Percentiles rank a stretch among this genome's conserved stretches.
Evolutionary conservation across 2,329 filamentous ascomycete species (phyloP).

Genomic region (Graphilbum sp.): DNA sequence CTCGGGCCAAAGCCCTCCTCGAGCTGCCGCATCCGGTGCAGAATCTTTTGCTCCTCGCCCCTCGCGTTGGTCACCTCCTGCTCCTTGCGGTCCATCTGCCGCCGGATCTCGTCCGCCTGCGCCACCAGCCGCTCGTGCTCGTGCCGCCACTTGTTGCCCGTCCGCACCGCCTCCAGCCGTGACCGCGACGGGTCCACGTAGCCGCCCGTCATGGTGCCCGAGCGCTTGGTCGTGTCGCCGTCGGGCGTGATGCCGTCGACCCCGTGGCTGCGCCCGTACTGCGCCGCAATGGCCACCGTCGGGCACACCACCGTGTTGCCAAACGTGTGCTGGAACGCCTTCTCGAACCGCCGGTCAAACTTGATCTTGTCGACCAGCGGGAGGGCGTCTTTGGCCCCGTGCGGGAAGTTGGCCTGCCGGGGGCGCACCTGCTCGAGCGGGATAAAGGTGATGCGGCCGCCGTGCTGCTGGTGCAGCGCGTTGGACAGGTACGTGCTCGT

Average conservation of each 20-base stretch:
- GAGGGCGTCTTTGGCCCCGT: conserved; percentile 63
- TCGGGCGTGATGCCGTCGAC: conserved; percentile 89
- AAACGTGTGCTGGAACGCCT: conserved; percentile 87
- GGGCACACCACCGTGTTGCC: conserved; percentile 91
- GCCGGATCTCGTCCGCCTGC: conserved; percentile 48
- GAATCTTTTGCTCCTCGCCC: conserved; percentile 66
- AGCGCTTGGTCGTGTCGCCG: conserved; percentile 87
- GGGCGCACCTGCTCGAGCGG: conserved; percentile 69
- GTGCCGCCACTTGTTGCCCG: conserved; percentile 56
- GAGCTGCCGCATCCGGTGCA: conserved; percentile 60
- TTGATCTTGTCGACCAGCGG: conserved; percentile 73
- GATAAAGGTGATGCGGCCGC: conserved; percentile 87
- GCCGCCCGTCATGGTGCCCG: conserved; percentile 87
- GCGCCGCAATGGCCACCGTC: conserved; percentile 69
- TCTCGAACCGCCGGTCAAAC: conserved; percentile 62
- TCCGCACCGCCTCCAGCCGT: conserved; percentile 68
- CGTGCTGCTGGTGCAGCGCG: conserved; percentile 59
- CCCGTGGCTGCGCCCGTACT: conserved; percentile 83
- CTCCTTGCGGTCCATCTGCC: conserved; percentile 60
- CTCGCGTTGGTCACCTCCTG: conserved; percentile 82
- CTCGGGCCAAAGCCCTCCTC: conserved; percentile 72
- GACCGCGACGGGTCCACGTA: conserved; percentile 79
- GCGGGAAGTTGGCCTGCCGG: conserved; percentile 59
- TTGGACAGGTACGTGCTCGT: conserved; percentile 74
- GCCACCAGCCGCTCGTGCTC: conserved; percentile 53